phyloP scores from a whole-genome alignment of 2,329 filamentous ascomycete genomes.

The Eutypa lata region DNA sequence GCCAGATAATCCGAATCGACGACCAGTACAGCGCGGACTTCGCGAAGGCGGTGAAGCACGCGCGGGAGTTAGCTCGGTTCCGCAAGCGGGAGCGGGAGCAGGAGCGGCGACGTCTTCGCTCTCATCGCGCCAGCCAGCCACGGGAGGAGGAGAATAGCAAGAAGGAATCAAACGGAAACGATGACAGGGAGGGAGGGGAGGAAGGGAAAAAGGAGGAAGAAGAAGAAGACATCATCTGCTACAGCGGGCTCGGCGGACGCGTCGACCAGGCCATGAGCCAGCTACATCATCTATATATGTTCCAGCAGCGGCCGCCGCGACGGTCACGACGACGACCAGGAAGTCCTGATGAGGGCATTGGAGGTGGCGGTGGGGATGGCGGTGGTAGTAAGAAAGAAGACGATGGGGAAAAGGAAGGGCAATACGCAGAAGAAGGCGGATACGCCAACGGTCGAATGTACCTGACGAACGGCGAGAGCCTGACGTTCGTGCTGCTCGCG shows the following conservation, averaged over 20 bases:
- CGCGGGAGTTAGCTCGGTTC: conserved; percentile 6
- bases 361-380: too few species aligned
- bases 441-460: conserved; percentile 62
- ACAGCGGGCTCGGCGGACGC: conserved; percentile 84
- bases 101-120: neutral
- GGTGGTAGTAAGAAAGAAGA: neutral
- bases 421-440: conserved; percentile 25
- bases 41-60: conserved; percentile 65
- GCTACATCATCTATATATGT: conserved; percentile 76
- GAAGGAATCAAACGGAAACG: too few species aligned
- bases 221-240: conserved; percentile 62
- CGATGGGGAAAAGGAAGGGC: neutral
- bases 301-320: conserved; percentile 42
- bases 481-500: conserved; percentile 75
- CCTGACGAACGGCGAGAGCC: conserved; percentile 74
- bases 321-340: too few species aligned
- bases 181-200: neutral
- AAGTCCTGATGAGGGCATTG: too few species aligned
- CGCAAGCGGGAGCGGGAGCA: too few species aligned
- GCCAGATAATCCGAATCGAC: conserved; percentile 65
- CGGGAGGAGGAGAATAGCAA: too few species aligned
- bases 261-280: conserved; percentile 91
- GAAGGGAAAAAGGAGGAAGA: neutral
- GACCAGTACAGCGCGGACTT: conserved; percentile 93
- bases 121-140: neutral